These are phyloP conservation scores for Alternaria sp. DNA, from an alignment of 2,329 filamentous ascomycete genomes.

Conservation along the genomic window DNA sequence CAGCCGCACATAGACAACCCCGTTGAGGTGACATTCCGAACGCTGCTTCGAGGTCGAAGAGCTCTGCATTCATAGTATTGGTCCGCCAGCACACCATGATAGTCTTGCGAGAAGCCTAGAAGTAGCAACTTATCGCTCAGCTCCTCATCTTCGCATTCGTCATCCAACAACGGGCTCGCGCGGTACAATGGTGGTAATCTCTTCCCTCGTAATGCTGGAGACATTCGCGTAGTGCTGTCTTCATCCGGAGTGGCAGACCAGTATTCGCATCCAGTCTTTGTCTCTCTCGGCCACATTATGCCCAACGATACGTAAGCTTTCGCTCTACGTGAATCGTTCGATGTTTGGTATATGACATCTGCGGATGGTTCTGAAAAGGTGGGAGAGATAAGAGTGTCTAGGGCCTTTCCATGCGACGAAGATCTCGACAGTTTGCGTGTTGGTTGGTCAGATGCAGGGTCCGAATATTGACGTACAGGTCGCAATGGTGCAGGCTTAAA, in stretches of 20 bases:
- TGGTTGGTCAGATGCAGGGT: slow-evolving; percentile 15
- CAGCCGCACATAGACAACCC: neutral
- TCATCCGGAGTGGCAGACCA: neutral
- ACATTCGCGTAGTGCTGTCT: neutral
- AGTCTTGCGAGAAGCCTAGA: slow-evolving; percentile 40
- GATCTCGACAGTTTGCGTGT: slow-evolving; percentile 28
- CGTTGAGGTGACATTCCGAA: neutral
- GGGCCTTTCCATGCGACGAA: slow-evolving; percentile 8
- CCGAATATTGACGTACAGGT: slow-evolving; percentile 27
- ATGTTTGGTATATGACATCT: slow-evolving; percentile 16
- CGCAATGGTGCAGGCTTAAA: slow-evolving; percentile 21
- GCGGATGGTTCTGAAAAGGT: neutral
- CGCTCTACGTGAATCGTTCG: slow-evolving; percentile 25
- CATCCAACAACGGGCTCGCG: slow-evolving; percentile 17
- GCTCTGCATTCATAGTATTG: slow-evolving; percentile 29
- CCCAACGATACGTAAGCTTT: slow-evolving; percentile 32
- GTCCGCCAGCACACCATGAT: slow-evolving; percentile 35
- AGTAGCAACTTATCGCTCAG: slow-evolving; percentile 29
- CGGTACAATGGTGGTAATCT: slow-evolving; percentile 19
- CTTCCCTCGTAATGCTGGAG: slow-evolving; percentile 16
- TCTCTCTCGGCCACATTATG: slow-evolving; percentile 18
- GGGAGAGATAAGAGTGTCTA: neutral
- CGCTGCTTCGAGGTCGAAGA: neutral
- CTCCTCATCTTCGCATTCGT: slow-evolving; percentile 24
- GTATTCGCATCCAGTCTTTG: slow-evolving; percentile 4